These are phyloP conservation scores for Pythium volutum DNA, from an alignment of 352 stramenopile genomes.

Conservation along the genomic window DNA sequence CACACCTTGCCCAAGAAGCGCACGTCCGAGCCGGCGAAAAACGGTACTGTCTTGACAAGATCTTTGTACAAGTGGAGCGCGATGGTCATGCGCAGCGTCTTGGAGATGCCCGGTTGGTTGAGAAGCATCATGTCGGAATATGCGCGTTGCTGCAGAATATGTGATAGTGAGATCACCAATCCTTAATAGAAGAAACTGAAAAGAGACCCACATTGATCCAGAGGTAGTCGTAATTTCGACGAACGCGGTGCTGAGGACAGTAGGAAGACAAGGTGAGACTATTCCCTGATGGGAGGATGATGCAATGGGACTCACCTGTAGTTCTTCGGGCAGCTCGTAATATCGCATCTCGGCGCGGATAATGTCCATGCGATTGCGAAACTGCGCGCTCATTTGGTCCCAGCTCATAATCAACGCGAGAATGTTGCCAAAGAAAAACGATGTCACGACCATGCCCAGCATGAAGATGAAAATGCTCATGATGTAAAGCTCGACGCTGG, in stretches of 20 bases:
- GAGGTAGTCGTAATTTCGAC: conserved; percentile 81
- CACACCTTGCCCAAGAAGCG: conserved; percentile 79
- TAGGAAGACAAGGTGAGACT: background rate
- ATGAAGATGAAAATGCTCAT: conserved; percentile 70
- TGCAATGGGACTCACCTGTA: conserved; percentile 31
- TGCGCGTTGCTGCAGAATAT: conserved; percentile 52
- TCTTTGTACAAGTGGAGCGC: conserved; percentile 81
- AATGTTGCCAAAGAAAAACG: conserved; percentile 79
- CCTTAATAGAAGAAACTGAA: too few relatives aligned
- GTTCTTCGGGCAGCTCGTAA: conserved; percentile 70
- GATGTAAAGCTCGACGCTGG: conserved; percentile 53
- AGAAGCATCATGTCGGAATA: conserved; percentile 86
- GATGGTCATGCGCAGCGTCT: conserved; percentile 71
- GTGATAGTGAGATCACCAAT: background rate
- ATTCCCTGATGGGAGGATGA: background rate
- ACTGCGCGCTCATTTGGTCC: conserved; percentile 77
- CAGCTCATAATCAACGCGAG: conserved; percentile 76
- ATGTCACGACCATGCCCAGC: conserved; percentile 61
- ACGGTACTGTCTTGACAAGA: conserved; percentile 72
- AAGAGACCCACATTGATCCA: conserved; percentile 70
- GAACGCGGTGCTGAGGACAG: conserved; percentile 51
- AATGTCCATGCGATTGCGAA: conserved; percentile 84
- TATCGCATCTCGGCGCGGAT: conserved; percentile 81
- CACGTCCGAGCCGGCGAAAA: conserved; percentile 72
- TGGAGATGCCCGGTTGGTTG: conserved; percentile 76